These are phyloP conservation scores for Diaporthe helianthi DNA, from an alignment of 2,329 filamentous ascomycete species.

Conservation along the genomic window DNA sequence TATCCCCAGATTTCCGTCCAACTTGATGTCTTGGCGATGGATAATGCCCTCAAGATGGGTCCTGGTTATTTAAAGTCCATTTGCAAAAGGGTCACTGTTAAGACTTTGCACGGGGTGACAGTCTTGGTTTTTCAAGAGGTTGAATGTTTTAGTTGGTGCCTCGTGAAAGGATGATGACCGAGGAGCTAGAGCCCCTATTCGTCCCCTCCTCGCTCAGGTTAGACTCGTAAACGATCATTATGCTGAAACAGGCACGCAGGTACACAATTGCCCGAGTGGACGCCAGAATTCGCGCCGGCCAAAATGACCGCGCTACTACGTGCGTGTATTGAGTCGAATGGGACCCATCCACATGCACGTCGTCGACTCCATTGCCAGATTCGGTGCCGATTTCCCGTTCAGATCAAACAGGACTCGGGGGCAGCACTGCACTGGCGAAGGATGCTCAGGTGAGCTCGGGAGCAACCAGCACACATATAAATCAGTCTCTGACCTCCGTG, in stretches of 20 bases:
- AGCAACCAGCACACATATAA: constrained; percentile 17
- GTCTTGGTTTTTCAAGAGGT: no score
- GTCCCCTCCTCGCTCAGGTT: not conserved
- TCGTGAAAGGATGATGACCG: not conserved
- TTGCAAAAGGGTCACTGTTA: not conserved
- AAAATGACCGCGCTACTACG: not conserved
- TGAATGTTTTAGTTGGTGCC: not conserved
- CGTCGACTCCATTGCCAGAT: not conserved
- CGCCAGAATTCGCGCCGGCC: not conserved
- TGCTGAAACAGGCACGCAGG: constrained; percentile 27
- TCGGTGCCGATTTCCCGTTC: not conserved
- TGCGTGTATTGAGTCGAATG: not conserved
- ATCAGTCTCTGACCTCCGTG: not conserved
- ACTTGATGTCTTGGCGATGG: not conserved
- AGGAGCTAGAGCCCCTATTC: not conserved
- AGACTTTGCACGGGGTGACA: not conserved
- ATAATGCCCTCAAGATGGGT: not conserved
- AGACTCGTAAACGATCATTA: constrained; percentile 24
- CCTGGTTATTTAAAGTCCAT: not conserved
- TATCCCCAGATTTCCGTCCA: constrained; percentile 11
- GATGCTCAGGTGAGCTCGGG: no score
- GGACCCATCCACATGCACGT: constrained; percentile 7
- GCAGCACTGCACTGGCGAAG: no score
- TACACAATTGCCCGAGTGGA: constrained; percentile 25
- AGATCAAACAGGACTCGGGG: no score